Evolutionary conservation across 1,284 basidiomycete species (phyloP), one percentile per base, ranked within the genome.

Genomic region (Microbotryum intermedium): DNA sequence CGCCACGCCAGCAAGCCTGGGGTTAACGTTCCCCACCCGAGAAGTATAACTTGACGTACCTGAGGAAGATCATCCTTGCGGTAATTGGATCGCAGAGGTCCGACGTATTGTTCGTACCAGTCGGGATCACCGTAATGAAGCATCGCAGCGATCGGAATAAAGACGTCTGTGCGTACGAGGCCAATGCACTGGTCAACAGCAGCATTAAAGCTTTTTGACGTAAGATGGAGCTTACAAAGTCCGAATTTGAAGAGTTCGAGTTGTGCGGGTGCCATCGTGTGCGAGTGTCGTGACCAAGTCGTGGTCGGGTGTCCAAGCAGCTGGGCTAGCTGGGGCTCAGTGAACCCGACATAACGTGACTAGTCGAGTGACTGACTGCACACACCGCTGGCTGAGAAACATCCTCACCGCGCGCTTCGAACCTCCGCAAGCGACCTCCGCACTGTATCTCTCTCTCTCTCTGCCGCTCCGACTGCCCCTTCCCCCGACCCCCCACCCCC

Each of bases 71-170:
- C 54, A 42, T 60, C 60, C 34, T 57, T 54, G 20, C 60, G 39
- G 55, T 53, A 68, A 18, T 25, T 45, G 10, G 51, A 34, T 13
- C 66, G 56, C 20, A 63, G 29, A 3, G 74, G 74, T 3, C 69
- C 60, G n/a, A 76, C 72, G 51, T 74, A 64, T 6, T 61, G 51
- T 23, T 68, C 60, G 63, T 76, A 76, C 71, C 71, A 76, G 6
- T 73, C 69, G 2, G 72, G 71, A 52, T 73, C 70, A 16, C 74
- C 74, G 53, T 72, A 75, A 59, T 76, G 74, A 6, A 76, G 66
- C 74, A 76, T 76, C 47, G 73, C 66, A 6, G 70, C 72, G 13
- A 75, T 67, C 2, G 74, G 74, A 50, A 73, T 71, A 67, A 76
- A 76, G 50, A 76, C 71, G 62, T 76, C 66, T 68, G 58, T 6